Percentiles rank a stretch among this genome's conserved stretches.
Evolutionary conservation across 192 early-diverging fungal species (phyloP).

Genomic region (Backusella sp.): DNA sequence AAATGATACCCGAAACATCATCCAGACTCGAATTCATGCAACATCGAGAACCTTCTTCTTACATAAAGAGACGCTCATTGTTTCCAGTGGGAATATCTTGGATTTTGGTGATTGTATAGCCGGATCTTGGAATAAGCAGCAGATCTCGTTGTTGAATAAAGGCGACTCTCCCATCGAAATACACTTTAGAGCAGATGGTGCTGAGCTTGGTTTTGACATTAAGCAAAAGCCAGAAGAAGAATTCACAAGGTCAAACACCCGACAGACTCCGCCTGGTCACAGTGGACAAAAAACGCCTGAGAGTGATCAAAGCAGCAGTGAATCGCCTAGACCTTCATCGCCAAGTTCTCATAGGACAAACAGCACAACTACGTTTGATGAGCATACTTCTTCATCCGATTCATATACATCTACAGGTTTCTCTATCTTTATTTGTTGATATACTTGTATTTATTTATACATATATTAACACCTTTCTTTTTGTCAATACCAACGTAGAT

Average conservation of each 20-base stretch:
- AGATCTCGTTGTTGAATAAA: constrained; percentile 77
- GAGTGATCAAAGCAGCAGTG: background rate
- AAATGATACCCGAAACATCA: constrained; percentile 82
- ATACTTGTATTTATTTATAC: background rate
- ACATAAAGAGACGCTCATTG: constrained; percentile 68
- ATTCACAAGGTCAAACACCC: background rate
- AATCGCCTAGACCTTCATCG: background rate
- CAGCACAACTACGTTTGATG: background rate
- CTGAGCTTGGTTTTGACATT: constrained; percentile 55
- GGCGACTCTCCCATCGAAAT: constrained; percentile 73
- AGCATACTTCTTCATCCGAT: background rate
- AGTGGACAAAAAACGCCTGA: background rate
- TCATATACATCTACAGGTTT: constrained; percentile 8
- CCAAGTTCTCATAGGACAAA: background rate
- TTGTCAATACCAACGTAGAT: background rate
- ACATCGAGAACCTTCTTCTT: constrained; percentile 58
- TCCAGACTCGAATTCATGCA: constrained; percentile 82
- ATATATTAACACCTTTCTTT: background rate
- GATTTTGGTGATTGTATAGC: constrained; percentile 94
- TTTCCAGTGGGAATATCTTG: constrained; percentile 68
- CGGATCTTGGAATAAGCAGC: constrained; percentile 75
- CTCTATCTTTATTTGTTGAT: background rate
- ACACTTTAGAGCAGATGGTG: constrained; percentile 59
- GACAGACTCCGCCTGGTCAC: background rate
- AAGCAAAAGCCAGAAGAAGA: constrained; percentile 24